A percentile compares a stretch with the other conserved stretches of the same genome.
phyloP scores from a whole-genome alignment of 805 yeast genomes.

The Wickerhamiella qilinensis region DNA sequence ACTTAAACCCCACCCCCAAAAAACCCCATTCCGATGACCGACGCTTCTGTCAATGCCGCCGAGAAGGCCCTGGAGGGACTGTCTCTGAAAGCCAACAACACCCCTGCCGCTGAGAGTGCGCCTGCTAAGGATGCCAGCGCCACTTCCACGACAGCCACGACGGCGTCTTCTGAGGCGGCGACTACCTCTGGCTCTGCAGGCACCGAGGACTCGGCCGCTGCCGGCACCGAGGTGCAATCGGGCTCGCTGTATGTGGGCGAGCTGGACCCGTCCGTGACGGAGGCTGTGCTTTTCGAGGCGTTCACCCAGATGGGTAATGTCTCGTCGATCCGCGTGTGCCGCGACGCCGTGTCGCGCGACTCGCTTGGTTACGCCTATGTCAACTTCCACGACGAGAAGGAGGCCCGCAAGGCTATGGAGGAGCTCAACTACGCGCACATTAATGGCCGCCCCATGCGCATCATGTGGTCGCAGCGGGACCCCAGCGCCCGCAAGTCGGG shows the following conservation, averaged over 20 bases:
- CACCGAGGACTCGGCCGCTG: slow-evolving; percentile 16
- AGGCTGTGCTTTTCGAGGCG: slow-evolving; percentile 85
- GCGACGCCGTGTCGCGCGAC: slow-evolving; percentile 93
- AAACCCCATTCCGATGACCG: slow-evolving; percentile 6
- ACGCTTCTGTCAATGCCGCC: slow-evolving; percentile 22
- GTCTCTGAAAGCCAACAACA: slow-evolving; percentile 12
- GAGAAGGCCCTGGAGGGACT: slow-evolving; percentile 24
- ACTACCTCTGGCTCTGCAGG: slow-evolving; percentile 11
- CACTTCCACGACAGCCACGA: slow-evolving; percentile 9
- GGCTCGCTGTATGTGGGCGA: slow-evolving; percentile 97
- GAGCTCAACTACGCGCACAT: slow-evolving; percentile 86
- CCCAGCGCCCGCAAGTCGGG: slow-evolving; percentile 91
- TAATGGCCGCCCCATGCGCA: slow-evolving; percentile 94
- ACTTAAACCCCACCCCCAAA: not conserved
- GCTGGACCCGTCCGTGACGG: slow-evolving; percentile 80
- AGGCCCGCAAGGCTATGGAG: slow-evolving; percentile 88
- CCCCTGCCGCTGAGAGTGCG: slow-evolving; percentile 1
- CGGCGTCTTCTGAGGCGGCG: slow-evolving; percentile 13
- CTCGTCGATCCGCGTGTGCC: slow-evolving; percentile 93
- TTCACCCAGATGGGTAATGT: slow-evolving; percentile 93
- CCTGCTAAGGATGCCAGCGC: slow-evolving; percentile 9
- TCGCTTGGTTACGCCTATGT: slow-evolving; percentile 98
- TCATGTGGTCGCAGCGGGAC: slow-evolving; percentile 99
- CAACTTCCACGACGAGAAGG: slow-evolving; percentile 76
- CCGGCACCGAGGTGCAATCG: slow-evolving; percentile 20